Base-by-base conservation (phyloP, 176 grass and related monocot genomes). In the Triticum monococcum region DNA sequence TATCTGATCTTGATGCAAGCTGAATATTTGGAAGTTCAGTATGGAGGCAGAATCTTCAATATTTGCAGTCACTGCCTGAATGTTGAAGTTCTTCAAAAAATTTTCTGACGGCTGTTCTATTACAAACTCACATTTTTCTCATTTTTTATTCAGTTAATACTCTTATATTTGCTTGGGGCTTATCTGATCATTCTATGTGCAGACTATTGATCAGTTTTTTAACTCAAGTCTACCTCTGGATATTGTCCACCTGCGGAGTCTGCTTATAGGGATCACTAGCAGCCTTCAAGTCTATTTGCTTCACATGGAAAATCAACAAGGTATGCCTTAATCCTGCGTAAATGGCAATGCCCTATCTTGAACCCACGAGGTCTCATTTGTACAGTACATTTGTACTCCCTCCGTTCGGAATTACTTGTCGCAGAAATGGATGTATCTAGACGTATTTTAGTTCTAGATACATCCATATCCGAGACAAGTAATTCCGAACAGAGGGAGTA, bases 131-230 rank as follows among this genome's bases (percentile, higher is more conserved):
- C 48, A 59, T 59, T 17, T 71, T 26, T 22, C 78, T 57, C 2
- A 63, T 64, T 78, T 48, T 84, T 85, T 22, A 68, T 64, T 86
- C 12, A 54, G 31, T 72, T 78, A 48, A 20, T 38, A 77, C n/a
- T 69, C 33, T 86, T 68, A 80, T 88, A 4, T 48, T 73, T 81
- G 9, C 78, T 78, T 70, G 72, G 56, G 26, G 61, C 82, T 91
- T 69, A 79, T 86, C 63, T 60, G 23, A 71, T 69, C 78, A 61
- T 76, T 84, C 54, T 64, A 72, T 91, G 23, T 88, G 56, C 95
- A 97, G 95, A 91, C 84, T 37, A 84, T 97, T 64, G 91, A 95
- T 40, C 95, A 97, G 74, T 97, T 97, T 72, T 97, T 95, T 79
- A 91, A 83, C 52, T 91, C 89, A 9, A 95, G 85, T 13, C 81